Conservation (phyloP, 805 yeast genomes). For the Metschnikowia arizonensis region DNA sequence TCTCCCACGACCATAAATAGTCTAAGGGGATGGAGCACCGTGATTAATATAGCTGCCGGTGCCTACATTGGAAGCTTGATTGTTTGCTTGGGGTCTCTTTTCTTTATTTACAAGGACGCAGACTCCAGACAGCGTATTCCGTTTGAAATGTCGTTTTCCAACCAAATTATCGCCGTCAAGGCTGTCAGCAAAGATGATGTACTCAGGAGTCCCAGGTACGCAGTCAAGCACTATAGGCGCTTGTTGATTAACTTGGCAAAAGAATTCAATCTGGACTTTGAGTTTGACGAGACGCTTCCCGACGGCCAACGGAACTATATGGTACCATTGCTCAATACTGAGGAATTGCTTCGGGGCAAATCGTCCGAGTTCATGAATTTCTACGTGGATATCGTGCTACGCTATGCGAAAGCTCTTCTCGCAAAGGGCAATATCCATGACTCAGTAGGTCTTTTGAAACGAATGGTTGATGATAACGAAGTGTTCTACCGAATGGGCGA, state of each 20-base stretch:
- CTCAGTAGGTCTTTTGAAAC: conserved; percentile 26
- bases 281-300: conserved; percentile 22
- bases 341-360: conserved; percentile 26
- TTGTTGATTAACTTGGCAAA: conserved; percentile 33
- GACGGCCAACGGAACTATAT: conserved; percentile 25
- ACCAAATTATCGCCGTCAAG: conserved; percentile 36
- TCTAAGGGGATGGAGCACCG: conserved; percentile 28
- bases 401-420: conserved; percentile 38
- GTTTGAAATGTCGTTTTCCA: conserved; percentile 29
- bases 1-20: conserved; percentile 6
- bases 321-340: conserved; percentile 33
- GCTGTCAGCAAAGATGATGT: conserved; percentile 44
- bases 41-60: conserved; percentile 37
- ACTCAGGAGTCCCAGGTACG: conserved; percentile 37
- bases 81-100: conserved; percentile 37
- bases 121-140: conserved; percentile 38
- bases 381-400: conserved; percentile 39
- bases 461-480: conserved; percentile 33
- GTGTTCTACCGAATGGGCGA: conserved; percentile 38
- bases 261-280: conserved; percentile 23
- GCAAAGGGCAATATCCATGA: conserved; percentile 38
- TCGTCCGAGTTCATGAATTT: conserved; percentile 36
- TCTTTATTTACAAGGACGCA: conserved; percentile 38
- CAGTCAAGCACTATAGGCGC: conserved; percentile 41
- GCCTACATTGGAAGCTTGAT: conserved; percentile 41